Conservation (phyloP, 73 alveolate species). For the Symbiodinium natans region DNA sequence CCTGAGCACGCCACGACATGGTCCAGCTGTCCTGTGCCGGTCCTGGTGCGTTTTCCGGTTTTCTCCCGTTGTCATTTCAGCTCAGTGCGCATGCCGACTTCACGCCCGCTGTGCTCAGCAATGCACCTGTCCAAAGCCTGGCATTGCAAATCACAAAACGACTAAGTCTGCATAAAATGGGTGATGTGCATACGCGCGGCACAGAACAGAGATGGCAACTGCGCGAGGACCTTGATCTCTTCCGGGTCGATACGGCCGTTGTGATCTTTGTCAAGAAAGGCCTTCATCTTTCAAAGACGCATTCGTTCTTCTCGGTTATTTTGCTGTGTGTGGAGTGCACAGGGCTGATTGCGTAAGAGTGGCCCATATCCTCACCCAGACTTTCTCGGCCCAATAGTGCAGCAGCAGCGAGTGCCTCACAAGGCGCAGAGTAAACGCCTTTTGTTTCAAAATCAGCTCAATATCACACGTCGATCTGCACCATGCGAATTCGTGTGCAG, state of each 20-base stretch:
- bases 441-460: no score
- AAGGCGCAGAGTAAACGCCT: no score
- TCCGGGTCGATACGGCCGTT: conserved; percentile 75
- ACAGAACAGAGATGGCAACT: neutral
- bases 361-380: conserved; percentile 85
- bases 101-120: neutral
- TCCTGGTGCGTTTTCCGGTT: neutral
- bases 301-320: no score
- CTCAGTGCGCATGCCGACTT: no score
- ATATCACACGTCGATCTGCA: no score
- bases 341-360: neutral
- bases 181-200: no score
- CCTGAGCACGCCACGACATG: neutral
- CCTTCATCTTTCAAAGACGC: neutral
- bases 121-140: neutral
- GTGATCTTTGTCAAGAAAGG: conserved; percentile 70
- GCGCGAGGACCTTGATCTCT: conserved; percentile 72
- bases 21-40: conserved; percentile 6
- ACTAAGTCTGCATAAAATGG: no score
- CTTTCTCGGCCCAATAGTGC: conserved; percentile 89
- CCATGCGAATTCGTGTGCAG: no score
- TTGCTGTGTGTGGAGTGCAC: no score
- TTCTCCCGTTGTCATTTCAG: no score
- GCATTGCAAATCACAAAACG: no score
- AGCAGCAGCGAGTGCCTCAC: conserved; percentile 68